Evolutionary conservation across 768 basidiomycete species (phyloP).

Genomic region (Daedaleopsis nitida): DNA sequence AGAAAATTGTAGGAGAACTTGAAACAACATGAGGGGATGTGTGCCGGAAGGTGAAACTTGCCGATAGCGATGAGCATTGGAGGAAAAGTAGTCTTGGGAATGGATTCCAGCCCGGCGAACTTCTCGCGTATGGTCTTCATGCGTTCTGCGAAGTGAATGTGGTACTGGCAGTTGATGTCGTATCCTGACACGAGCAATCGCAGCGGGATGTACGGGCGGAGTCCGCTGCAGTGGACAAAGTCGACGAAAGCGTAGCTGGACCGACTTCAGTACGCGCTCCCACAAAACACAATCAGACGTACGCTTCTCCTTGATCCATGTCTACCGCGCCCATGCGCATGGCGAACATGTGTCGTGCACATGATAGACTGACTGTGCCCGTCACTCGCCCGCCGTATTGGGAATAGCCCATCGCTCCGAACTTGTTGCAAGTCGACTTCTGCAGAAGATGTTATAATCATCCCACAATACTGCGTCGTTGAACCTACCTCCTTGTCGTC

Average conservation of each 20-base stretch:
- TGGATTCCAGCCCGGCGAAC: not conserved
- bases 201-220: not conserved
- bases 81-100: not conserved
- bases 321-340: not conserved
- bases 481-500: not conserved
- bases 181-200: constrained; percentile 11
- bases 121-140: constrained; percentile 6
- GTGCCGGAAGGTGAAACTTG: constrained; percentile 40
- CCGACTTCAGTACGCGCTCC: not conserved
- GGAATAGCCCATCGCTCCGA: not conserved
- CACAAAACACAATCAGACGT: too few relatives aligned
- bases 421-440: not conserved
- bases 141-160: not conserved
- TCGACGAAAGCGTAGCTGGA: not conserved
- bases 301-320: constrained; percentile 9
- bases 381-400: not conserved
- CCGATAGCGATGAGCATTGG: constrained; percentile 26
- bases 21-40: constrained; percentile 32
- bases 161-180: constrained; percentile 26
- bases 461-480: too few relatives aligned
- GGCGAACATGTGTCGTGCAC: not conserved
- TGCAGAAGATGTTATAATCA: too few relatives aligned
- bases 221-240: not conserved
- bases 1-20: constrained; percentile 34
- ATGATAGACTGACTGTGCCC: not conserved